Evolutionary conservation across 805 yeast genomes (phyloP), one percentile per base, ranked within the genome.

Genomic region (Barnettozyma sp.): DNA sequence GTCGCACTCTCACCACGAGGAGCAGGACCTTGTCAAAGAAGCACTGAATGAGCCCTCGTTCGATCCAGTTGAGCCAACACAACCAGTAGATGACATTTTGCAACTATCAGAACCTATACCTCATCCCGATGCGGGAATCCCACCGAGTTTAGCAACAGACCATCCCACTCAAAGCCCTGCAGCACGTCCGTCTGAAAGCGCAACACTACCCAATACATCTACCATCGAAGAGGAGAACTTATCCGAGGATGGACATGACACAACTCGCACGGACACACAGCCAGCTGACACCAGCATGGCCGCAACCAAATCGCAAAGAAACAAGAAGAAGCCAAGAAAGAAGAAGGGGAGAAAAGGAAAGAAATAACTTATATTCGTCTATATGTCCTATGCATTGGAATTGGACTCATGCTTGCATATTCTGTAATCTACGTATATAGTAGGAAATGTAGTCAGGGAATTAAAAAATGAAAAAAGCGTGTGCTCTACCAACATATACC

Each of bases 271-370:
- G 27, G 14, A 25, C 27, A 25, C 14, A 9, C 27, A 25, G 27
- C 11, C 27, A 25, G 13, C 27, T 25, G 14, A 25, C 8, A 8
- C 27, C 11, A 25, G 8, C 7, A 9, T 16, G 7, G 13, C 27
- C 16, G 7, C 34, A 4, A 24, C 14, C 19, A 30, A 29, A 8
- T 22, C 26, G 12, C 29, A 35, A 12, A 35, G 26, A 20, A 35
- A 28, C 18, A 34, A 29, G 24, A 35, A 35, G 14, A 35, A 29
- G 33, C 24, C 24, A 17, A 32, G 19, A 13, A 24, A 24, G 21
- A 35, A 35, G 30, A 35, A 35, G 34, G 30, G 30, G 33, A 30
- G 30, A 8, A 29, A 25, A 22, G 30, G 26, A 25, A 27, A 22
- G 22, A 20, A 7, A 7, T 27, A 17, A 17, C 18, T 4, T 9